Conservation (phyloP, 2,329 filamentous ascomycete species). For the Fusarium torreyae region DNA sequence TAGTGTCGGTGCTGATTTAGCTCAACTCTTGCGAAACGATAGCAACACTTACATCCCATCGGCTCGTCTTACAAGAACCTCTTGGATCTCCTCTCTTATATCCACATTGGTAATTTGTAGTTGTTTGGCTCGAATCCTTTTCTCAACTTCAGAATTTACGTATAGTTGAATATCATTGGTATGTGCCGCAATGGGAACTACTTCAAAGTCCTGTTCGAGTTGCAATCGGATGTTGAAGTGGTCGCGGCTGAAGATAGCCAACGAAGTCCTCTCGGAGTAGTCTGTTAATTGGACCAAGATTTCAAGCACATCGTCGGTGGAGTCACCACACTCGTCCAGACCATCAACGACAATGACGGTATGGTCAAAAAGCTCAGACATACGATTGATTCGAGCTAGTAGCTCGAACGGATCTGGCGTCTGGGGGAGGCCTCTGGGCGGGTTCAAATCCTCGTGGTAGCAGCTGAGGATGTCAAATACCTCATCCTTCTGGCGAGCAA, state of each 20-base stretch:
- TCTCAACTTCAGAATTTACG: constrained; percentile 24
- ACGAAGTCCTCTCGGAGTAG: fast-evolving
- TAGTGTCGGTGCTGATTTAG: background rate
- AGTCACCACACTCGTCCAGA: constrained; percentile 17
- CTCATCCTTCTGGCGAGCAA: constrained; percentile 19
- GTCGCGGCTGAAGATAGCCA: constrained; percentile 30
- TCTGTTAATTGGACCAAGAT: background rate
- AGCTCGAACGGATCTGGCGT: background rate
- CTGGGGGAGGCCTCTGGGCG: fast-evolving
- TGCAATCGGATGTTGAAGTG: constrained; percentile 3
- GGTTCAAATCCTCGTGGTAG: constrained; percentile 15
- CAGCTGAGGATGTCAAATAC: background rate
- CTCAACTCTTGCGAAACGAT: fast-evolving
- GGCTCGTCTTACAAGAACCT: constrained; percentile 1
- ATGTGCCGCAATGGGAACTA: constrained; percentile 12
- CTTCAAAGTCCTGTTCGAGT: background rate
- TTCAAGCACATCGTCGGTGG: background rate
- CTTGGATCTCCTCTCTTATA: constrained; percentile 27
- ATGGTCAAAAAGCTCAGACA: constrained; percentile 1
- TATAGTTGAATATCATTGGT: constrained; percentile 27
- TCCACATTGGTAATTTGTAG: constrained; percentile 2
- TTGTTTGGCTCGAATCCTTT: background rate
- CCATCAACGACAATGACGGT: background rate
- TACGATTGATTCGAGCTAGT: fast-evolving
- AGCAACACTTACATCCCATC: constrained; percentile 30